These are phyloP conservation scores for Arachnomyces sp. DNA, from an alignment of 2,329 filamentous ascomycete species.

Conservation along the genomic window DNA sequence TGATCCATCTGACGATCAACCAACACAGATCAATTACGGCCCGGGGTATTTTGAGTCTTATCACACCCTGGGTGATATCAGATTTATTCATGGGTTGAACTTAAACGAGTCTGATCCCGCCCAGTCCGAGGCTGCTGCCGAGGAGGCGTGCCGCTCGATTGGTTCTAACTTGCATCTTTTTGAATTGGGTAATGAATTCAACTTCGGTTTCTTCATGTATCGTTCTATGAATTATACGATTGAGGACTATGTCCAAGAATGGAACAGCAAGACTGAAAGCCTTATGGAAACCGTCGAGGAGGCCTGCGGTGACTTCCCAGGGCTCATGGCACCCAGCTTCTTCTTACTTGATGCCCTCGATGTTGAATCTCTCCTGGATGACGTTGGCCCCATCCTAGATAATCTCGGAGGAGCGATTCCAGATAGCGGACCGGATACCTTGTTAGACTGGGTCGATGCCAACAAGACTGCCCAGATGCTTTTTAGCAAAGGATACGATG, in stretches of 20 bases:
- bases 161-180: slow-evolving; percentile 7
- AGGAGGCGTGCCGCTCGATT: slow-evolving; percentile 8
- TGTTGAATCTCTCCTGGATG: no score
- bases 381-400: slow-evolving; percentile 6
- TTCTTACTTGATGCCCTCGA: no score
- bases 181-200: slow-evolving; percentile 13
- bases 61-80: no score
- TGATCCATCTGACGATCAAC: no score
- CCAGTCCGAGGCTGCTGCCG: no score
- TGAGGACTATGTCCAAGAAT: slow-evolving; percentile 10
- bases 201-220: slow-evolving; percentile 6
- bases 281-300: slow-evolving; percentile 7
- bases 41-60: no score
- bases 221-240: slow-evolving; percentile 10
- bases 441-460: slow-evolving; percentile 6
- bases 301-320: slow-evolving; percentile 7
- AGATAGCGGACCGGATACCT: slow-evolving; percentile 5
- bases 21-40: no score
- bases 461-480: no score
- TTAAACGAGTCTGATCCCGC: no score
- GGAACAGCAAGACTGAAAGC: slow-evolving; percentile 9
- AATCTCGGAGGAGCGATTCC: slow-evolving; percentile 1
- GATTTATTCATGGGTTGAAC: no score
- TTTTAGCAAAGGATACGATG: no score
- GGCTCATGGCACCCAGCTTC: slow-evolving; percentile 11